Conservation (phyloP, 2,329 filamentous ascomycete species). For the Cephalotrichum gorgonifer region DNA sequence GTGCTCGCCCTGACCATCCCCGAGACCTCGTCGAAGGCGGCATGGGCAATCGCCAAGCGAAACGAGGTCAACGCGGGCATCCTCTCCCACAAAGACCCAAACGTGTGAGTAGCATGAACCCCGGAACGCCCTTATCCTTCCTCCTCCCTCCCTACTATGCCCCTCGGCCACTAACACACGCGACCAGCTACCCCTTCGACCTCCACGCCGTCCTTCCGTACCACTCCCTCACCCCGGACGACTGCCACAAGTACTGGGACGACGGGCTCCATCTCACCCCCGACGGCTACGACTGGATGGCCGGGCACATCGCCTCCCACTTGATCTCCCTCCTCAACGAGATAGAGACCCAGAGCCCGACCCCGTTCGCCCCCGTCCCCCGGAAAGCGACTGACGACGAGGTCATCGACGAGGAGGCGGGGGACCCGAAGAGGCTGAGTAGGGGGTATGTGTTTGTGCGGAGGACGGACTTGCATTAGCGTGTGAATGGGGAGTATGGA, state of each 20-base stretch:
- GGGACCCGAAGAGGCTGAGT: slow-evolving; percentile 32
- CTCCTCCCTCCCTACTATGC: neutral
- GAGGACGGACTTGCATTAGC: slow-evolving; percentile 38
- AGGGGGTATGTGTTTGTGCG: slow-evolving; percentile 45
- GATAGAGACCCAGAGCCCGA: neutral
- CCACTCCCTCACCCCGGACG: slow-evolving; percentile 31
- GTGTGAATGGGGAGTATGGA: slow-evolving; percentile 7
- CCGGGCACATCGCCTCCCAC: slow-evolving; percentile 41
- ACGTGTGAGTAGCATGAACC: slow-evolving; percentile 36
- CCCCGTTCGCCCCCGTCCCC: neutral
- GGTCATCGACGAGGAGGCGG: slow-evolving; percentile 38
- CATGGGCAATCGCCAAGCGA: slow-evolving; percentile 22
- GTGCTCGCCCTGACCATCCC: slow-evolving; percentile 56
- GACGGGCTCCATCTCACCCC: slow-evolving; percentile 50
- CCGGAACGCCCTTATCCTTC: neutral
- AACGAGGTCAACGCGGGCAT: slow-evolving; percentile 43
- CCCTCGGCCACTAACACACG: neutral
- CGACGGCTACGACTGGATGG: slow-evolving; percentile 53
- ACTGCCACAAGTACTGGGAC: slow-evolving; percentile 44
- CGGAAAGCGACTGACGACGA: slow-evolving; percentile 19
- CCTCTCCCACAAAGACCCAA: slow-evolving; percentile 30
- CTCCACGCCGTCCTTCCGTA: slow-evolving; percentile 44
- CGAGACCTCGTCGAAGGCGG: slow-evolving; percentile 27
- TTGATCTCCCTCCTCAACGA: slow-evolving; percentile 33
- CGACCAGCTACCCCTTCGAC: slow-evolving; percentile 44